Base-by-base conservation (phyloP, 2,329 filamentous ascomycete genomes). In the Pyricularia sp. region DNA sequence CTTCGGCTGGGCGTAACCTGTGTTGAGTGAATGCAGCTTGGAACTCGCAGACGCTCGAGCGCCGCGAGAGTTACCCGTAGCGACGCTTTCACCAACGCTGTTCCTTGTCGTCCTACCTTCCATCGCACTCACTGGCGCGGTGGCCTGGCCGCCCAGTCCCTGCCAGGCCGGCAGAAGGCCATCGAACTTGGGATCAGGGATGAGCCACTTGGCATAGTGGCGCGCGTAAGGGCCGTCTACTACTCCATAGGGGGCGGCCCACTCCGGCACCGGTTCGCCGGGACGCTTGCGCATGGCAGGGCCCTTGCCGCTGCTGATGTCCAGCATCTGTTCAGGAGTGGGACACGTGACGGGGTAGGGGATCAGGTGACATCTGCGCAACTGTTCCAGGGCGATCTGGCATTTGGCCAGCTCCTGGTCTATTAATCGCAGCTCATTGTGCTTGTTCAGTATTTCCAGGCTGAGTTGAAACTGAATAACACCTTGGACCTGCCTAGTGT, bases 381-480 rank as follows among this genome's bases (percentile, higher is more conserved):
- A 83, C 81, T 98, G 95, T 80, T 99, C 95, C 73, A 98, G 85
- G 12, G 94, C 93, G 72, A 94, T 83, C 81, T 98, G 94, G 76
- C 94, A 97, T 82, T 97, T 98, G 72, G 93, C 94, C 72, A 98
- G 86, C 81, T 98, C 95, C 80, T 97, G 93, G 77, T 98, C 93
- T 78, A 98, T 97, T 73, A 97, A 84, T 69, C 94, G 92, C 70
- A 98, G 82, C 81, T 99, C 95, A 75, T 95, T 89, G 79, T 99
- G 95, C 83, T 97, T 98, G 77, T 96, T 82, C 72, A 98, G 82
- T 68, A 98, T 94, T 81, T 97, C 94, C 72, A 95, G 87, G 75
- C 93, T 92, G 78, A 98, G 90, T 79, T 97, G 92, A 71, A 93
- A 89, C 76, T 93, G 90, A 76, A 98, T 91, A 50, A 86, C 85